Percentiles rank a stretch among this genome's conserved stretches.
phyloP scores from a whole-genome alignment of 2,329 filamentous ascomycete species.

The Aspergillus sergii region DNA sequence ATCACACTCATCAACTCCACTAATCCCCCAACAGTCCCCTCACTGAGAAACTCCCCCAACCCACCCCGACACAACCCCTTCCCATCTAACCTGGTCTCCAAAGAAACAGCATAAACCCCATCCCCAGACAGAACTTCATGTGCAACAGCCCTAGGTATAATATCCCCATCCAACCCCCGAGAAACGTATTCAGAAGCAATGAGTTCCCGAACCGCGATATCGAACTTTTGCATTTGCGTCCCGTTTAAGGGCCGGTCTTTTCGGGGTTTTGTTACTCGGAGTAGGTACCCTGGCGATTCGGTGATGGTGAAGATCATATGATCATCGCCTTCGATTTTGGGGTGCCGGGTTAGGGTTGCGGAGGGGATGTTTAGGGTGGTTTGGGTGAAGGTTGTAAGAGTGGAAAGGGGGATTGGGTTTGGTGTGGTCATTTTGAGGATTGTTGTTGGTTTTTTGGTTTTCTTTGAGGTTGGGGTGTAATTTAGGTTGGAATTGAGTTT shows the following conservation, averaged over 20 bases:
- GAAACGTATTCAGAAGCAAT: not conserved
- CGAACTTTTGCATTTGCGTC: not conserved
- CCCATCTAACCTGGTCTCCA: constrained; percentile 1
- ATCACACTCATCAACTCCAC: not conserved
- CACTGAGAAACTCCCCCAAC: not conserved
- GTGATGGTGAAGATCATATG: constrained; percentile 6
- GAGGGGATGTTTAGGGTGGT: not conserved
- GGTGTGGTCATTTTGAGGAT: not conserved
- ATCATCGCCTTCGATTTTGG: constrained; percentile 5
- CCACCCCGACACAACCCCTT: not conserved
- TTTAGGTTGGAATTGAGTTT: not conserved
- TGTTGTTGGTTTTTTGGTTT: not conserved
- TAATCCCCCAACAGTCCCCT: not conserved
- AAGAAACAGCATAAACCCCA: not conserved
- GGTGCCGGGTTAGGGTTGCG: not conserved
- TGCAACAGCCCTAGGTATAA: not conserved
- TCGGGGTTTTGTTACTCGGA: constrained; percentile 4
- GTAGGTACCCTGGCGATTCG: not conserved
- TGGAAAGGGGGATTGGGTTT: not conserved
- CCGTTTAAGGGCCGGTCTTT: not conserved
- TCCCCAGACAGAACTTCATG: not conserved
- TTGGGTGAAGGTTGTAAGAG: not conserved
- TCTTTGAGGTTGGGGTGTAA: not conserved
- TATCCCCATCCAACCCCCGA: not conserved
- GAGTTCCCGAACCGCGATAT: not conserved